Conservation (phyloP, 257 asterid species). For the Fraxinus quadrangulata region DNA sequence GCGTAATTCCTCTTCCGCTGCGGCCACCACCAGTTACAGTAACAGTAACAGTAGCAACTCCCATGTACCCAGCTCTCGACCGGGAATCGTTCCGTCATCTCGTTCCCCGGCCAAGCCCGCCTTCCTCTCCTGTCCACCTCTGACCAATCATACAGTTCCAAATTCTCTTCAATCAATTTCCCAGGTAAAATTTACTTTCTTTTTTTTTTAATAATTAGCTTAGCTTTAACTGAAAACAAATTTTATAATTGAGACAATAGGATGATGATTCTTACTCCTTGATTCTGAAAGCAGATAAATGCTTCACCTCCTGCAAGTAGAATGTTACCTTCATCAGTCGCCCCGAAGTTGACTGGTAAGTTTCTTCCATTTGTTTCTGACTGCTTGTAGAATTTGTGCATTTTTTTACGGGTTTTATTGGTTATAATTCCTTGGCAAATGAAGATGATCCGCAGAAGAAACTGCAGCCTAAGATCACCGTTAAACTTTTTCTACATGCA, state of each 20-base stretch:
- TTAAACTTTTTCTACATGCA: conserved; percentile 75
- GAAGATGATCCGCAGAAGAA: conserved; percentile 48
- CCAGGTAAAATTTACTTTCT: not conserved
- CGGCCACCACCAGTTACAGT: conserved; percentile 43
- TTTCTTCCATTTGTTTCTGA: conserved; percentile 27
- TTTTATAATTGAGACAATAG: conserved; percentile 25
- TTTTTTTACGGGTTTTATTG: conserved; percentile 12
- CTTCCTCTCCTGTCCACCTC: conserved; percentile 29
- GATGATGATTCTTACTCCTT: conserved; percentile 22
- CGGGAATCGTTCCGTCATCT: conserved; percentile 30
- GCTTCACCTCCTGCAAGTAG: conserved; percentile 31
- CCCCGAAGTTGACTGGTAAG: conserved; percentile 47
- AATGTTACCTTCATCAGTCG: conserved; percentile 39
- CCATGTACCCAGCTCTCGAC: conserved; percentile 19
- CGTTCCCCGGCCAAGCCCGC: conserved; percentile 48
- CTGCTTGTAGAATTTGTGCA: conserved; percentile 17
- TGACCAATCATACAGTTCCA: conserved; percentile 33
- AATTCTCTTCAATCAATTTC: not conserved
- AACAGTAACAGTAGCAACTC: conserved; percentile 18
- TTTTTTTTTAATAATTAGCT: not conserved
- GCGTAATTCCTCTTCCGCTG: conserved; percentile 54
- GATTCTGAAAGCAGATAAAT: conserved; percentile 35
- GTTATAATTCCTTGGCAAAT: conserved; percentile 12
- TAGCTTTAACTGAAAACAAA: not conserved
- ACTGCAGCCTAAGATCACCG: conserved; percentile 44